A percentile compares a stretch with the other conserved stretches of the same genome.
Conservation (phyloP, 1,139 yeast species). For the Magnusiomyces fungicola region DNA sequence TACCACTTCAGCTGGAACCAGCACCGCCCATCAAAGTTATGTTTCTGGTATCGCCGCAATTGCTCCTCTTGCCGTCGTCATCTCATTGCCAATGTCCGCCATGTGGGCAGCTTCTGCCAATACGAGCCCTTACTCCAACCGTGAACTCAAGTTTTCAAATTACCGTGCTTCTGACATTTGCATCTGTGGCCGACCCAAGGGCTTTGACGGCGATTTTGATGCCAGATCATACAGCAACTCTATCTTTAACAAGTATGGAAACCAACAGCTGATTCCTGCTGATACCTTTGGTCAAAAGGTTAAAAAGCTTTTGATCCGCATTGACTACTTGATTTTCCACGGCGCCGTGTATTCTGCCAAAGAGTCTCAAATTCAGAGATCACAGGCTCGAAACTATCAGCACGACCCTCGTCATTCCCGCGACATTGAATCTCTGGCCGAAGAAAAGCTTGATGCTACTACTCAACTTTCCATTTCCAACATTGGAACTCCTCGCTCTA, state of each 20-base stretch:
- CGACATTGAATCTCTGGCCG: background rate
- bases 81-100: constrained; percentile 74
- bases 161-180: background rate
- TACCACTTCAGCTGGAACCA: constrained; percentile 17
- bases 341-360: too few relatives aligned
- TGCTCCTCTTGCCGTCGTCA: constrained; percentile 43
- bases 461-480: background rate
- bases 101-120: constrained; percentile 60
- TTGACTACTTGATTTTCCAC: too few relatives aligned
- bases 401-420: background rate
- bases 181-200: background rate
- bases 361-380: too few relatives aligned
- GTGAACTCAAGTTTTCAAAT: background rate
- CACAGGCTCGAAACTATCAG: too few relatives aligned
- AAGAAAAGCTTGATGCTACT: background rate
- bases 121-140: background rate
- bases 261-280: background rate
- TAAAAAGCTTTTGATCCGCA: background rate
- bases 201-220: background rate
- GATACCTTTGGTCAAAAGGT: background rate
- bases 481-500: too few relatives aligned
- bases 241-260: background rate
- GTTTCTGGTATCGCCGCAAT: constrained; percentile 35
- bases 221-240: background rate
- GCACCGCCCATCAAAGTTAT: constrained; percentile 18